phyloP scores from a whole-genome alignment of 2,329 filamentous ascomycete genomes.

The Curvularia sp. region DNA sequence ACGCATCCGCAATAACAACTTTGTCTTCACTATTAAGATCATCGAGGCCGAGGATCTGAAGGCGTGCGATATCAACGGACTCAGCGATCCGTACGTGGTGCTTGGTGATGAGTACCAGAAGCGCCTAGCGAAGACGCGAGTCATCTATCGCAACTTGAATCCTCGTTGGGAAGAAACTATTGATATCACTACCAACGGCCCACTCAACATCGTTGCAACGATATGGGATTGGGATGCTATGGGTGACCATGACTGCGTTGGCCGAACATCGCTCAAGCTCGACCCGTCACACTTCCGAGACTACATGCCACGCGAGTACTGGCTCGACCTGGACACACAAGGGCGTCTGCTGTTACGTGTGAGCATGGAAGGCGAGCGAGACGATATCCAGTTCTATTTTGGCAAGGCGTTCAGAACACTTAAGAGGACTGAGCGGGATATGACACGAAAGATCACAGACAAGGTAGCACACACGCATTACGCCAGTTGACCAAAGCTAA shows the following conservation, averaged over 20 bases:
- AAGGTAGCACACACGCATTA: slow-evolving; percentile 68
- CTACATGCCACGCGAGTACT: slow-evolving; percentile 94
- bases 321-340: slow-evolving; percentile 96
- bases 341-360: slow-evolving; percentile 87
- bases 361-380: slow-evolving; percentile 97
- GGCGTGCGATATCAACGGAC: slow-evolving; percentile 93
- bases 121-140: slow-evolving; percentile 90
- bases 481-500: slow-evolving; percentile 14
- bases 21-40: slow-evolving; percentile 98
- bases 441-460: slow-evolving; percentile 97
- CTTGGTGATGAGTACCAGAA: slow-evolving; percentile 98
- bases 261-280: slow-evolving; percentile 95
- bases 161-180: slow-evolving; percentile 97
- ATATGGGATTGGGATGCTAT: slow-evolving; percentile 99
- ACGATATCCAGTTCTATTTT: slow-evolving; percentile 98
- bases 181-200: slow-evolving; percentile 90
- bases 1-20: slow-evolving; percentile 77
- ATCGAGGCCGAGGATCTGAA: slow-evolving; percentile 98
- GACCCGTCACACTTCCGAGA: slow-evolving; percentile 97
- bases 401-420: slow-evolving; percentile 95
- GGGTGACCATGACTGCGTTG: slow-evolving; percentile 96
- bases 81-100: slow-evolving; percentile 96
- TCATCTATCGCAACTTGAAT: slow-evolving; percentile 88
- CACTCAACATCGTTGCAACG: slow-evolving; percentile 93
- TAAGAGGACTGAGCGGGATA: slow-evolving; percentile 95